Conservation (phyloP, 306 rosid genomes). For the Datisca glomerata region DNA sequence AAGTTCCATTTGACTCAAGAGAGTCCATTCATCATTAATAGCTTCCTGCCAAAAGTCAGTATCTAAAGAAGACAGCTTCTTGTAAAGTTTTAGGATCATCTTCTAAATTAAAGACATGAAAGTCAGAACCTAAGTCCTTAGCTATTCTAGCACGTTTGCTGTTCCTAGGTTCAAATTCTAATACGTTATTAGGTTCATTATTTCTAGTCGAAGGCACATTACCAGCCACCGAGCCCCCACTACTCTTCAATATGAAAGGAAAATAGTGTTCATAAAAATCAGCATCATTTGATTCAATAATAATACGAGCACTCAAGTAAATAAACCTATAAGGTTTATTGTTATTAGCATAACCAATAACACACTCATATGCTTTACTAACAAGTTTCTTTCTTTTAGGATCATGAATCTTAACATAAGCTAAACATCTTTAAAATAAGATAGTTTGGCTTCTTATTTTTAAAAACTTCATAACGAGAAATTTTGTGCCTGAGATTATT, state of each 20-base stretch:
- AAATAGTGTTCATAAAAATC: constrained; percentile 1
- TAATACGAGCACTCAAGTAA: not conserved
- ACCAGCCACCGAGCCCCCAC: not conserved
- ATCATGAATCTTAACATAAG: not conserved
- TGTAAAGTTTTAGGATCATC: not conserved
- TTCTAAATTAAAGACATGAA: not conserved
- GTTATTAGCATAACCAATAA: not conserved
- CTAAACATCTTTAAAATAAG: constrained; percentile 2
- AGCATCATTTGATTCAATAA: not conserved
- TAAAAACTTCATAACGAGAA: not conserved
- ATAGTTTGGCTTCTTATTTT: constrained; percentile 1
- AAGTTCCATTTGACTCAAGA: not conserved
- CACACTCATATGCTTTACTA: constrained; percentile 2
- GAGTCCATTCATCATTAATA: constrained; percentile 3
- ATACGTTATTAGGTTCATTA: too few species aligned
- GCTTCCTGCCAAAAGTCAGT: not conserved
- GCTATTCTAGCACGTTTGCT: not conserved
- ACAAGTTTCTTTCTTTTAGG: not conserved
- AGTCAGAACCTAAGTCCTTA: not conserved
- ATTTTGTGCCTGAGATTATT: too few species aligned
- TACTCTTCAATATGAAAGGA: not conserved
- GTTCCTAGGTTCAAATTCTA: not conserved
- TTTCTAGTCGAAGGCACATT: not conserved
- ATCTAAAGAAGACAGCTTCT: not conserved
- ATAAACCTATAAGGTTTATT: constrained; percentile 7